Evolutionary conservation across 805 yeast genomes (phyloP), one percentile per base, ranked within the genome.

Genomic region (Ogataea paraovalis): DNA sequence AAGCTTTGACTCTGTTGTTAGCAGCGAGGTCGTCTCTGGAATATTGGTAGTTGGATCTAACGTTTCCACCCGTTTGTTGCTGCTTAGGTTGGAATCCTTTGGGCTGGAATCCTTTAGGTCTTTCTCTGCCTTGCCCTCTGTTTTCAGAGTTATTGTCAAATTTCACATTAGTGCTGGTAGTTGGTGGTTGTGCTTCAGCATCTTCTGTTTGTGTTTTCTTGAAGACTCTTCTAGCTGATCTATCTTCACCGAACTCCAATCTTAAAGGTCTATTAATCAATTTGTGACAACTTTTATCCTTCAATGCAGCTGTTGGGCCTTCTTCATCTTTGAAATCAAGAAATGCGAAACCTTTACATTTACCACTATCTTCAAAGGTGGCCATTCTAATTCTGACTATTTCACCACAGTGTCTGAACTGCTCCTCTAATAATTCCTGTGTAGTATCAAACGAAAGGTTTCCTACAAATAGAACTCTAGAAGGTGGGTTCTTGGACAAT

Each of bases 341-440:
- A 61, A 94, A 92, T 1, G 96, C 90, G 71, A 92, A 92, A 2
- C 98, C 98, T 67, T 94, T 94, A 73, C 98, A 92, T 64, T 91
- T 92, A 1, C 97, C 98, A 43, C 86, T 72, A 64, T 92, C 99
- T 68, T 94, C 90, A 68, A 92, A 92, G n/a, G 99, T 91, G 3
- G 98, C 98, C 95, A 91, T 92, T 66, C 99, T 79, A 45, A 92
- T 80, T 55, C 80, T 80, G 25, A 74, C 69, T 49, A 95, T 92
- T 53, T 86, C 90, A 36, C 98, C 97, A 69, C 96, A 90, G 59
- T 85, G 92, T 66, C 85, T 85, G 73, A 92, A 92, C 53, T 87
- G 96, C 56, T 81, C 85, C 54, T 80, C 82, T 39, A 92, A 70
- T 52, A 82, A 67, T 27, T 86, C 95, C 51, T 85, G 82, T 1